phyloP scores from a whole-genome alignment of 1,284 basidiomycete species.

The Inonotus hispidus region DNA sequence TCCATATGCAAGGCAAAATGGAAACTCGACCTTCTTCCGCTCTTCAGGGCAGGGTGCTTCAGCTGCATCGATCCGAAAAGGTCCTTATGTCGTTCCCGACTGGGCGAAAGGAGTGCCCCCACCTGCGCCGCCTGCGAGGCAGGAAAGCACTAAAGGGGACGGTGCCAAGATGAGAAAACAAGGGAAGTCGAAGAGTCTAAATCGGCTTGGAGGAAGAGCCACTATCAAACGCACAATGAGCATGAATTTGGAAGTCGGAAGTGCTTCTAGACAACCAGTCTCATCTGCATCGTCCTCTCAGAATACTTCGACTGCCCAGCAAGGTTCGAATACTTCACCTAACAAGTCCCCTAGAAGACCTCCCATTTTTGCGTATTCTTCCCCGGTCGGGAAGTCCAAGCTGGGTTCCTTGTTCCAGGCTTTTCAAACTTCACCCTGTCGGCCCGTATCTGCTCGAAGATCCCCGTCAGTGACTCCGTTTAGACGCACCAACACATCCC shows the following conservation, averaged over 20 bases:
- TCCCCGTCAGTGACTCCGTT: slow-evolving; percentile 2
- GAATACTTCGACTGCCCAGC: background rate
- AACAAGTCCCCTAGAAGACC: background rate
- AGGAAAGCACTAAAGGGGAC: background rate
- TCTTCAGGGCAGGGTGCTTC: background rate
- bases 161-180: slow-evolving; percentile 5
- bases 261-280: background rate
- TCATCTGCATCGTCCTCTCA: background rate
- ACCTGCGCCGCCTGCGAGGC: slow-evolving; percentile 7
- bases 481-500: background rate
- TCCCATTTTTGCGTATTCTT: slow-evolving; percentile 18
- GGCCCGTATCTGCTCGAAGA: slow-evolving; percentile 5
- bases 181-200: slow-evolving; percentile 13
- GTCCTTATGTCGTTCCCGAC: slow-evolving; percentile 16
- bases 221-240: background rate
- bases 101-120: slow-evolving; percentile 17
- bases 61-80: slow-evolving; percentile 8
- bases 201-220: slow-evolving; percentile 11
- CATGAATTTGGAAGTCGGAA: background rate
- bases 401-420: slow-evolving; percentile 13
- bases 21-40: slow-evolving; percentile 5
- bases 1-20: background rate
- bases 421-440: slow-evolving; percentile 17
- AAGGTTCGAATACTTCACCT: background rate
- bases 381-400: slow-evolving; percentile 8